Base-by-base conservation (phyloP, 2,329 filamentous ascomycete genomes). In the Eutypa lata region DNA sequence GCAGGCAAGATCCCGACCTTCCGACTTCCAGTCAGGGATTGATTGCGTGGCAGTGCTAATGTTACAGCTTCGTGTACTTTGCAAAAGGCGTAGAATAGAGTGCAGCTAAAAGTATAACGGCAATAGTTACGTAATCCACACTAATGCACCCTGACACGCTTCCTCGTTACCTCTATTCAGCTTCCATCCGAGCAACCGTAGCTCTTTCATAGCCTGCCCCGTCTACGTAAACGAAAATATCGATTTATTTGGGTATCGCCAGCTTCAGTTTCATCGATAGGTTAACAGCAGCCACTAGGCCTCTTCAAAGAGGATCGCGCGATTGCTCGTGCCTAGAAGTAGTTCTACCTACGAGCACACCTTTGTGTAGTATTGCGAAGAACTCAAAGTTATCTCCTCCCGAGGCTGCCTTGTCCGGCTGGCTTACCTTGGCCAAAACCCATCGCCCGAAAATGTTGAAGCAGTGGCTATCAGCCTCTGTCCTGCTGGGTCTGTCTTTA, bases 401-500 rank as follows among this genome's bases (percentile, higher is more conserved):
- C 60, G 48, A 67, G 61, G 61, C 61, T 67, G 64, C 63, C 60
- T 60, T 50, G 5, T 10, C 26, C 26, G 26, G 26, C 6, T n/a
- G n/a, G n/a, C n/a, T n/a, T 31, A 31, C 26, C 10, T 31, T 10
- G 26, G 26, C 26, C 10, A 5, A 31, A 31, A 31, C 6, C 26
- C 26, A 31, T 10, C 26, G 10, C 26, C 26, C 26, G 26, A 31
- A 31, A 64, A 76, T 55, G 49, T 86, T 86, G 83, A 81, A 76
- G 74, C 73, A 74, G 62, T 79, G 79, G 71, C 62, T 76, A 59
- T 76, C 76, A 62, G 69, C 76, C 52, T 67, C 82, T 59, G 64
- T 76, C 56, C 62, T 77, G 59, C 67, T 86, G 72, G 78, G 75
- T 64, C 65, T 82, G 74, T 82, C 78, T 65, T 60, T 77, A 50